Evolutionary conservation across 306 rosid genomes (phyloP), one percentile per base, ranked within the genome.

Genomic region (Vigna trinervia): DNA sequence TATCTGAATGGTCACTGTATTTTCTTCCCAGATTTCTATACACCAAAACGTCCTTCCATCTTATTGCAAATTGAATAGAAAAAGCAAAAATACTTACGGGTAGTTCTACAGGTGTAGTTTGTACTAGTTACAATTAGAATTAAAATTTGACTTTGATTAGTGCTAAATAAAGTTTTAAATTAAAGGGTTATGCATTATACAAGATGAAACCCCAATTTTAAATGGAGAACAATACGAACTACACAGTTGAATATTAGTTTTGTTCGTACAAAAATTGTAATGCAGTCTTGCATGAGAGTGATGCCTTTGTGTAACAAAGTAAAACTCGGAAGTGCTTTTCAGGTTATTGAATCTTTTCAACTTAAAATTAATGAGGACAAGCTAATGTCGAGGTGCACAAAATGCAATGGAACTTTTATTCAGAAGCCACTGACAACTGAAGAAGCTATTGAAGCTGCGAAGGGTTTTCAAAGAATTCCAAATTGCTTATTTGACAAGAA

Each of bases 391-490:
- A 90, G 97, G 79, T 94, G 97, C 84, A 85, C 97, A 70, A 94
- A 92, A 88, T 94, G 97, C 88, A 94, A 94, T 73, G 98, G 98
- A 47, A 84, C 83, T 59, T 94, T 94, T 85, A 92, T 92, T 83
- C 97, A 94, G 84, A 94, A 88, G 80, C 93, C 96, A 64, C 84
- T 92, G 69, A 26, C 90, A 17, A 89, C 92, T 20, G 97, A 90
- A 86, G 98, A 94, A 84, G 97, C 97, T 71, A 77, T 87, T 41
- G 89, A 87, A 85, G 98, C 96, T 47, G 95, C 98, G 4, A 92
- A 89, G 83, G 85, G 96, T 78, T 94, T 94, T 77, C 98, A 94
- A 77, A 89, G 82, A 83, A 92, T 94, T 59, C 96, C 97, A 13
- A 75, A 64, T 76, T 94, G 97, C 90, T 85, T 94, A 84, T 92